phyloP scores from a whole-genome alignment of 2,329 filamentous ascomycete species.

The Tolypocladium cylindrosporum region DNA sequence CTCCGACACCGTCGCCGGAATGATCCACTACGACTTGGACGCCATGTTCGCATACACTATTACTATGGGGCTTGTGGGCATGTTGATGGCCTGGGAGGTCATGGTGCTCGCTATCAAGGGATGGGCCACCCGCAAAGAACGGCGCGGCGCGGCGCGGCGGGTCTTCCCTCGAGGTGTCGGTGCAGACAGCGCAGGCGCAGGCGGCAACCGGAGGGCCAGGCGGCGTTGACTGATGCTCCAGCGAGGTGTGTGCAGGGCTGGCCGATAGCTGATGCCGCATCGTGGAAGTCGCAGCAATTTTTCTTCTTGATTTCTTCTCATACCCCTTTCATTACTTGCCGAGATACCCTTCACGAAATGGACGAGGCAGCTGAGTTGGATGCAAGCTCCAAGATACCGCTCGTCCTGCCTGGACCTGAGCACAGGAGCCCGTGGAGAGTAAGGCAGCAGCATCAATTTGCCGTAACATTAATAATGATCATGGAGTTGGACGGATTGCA shows the following conservation, averaged over 20 bases:
- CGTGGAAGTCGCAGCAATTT: background rate
- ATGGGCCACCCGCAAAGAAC: constrained; percentile 54
- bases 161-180: background rate
- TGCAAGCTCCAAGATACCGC: background rate
- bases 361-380: background rate
- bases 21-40: constrained; percentile 68
- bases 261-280: background rate
- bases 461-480: background rate
- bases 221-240: background rate
- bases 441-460: background rate
- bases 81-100: constrained; percentile 80
- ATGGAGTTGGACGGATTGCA: background rate
- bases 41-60: constrained; percentile 93
- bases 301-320: too few species aligned
- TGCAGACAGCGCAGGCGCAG: background rate
- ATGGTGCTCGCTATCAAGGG: constrained; percentile 75
- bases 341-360: background rate
- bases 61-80: constrained; percentile 69
- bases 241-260: background rate
- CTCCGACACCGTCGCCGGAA: constrained; percentile 64
- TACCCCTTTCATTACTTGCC: background rate
- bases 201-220: background rate
- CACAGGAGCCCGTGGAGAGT: background rate
- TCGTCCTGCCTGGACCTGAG: background rate
- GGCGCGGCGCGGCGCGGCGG: background rate